These are phyloP conservation scores for Lunularia cruciata DNA, from an alignment of 225 moss, liverwort and hornwort species.

Conservation along the genomic window DNA sequence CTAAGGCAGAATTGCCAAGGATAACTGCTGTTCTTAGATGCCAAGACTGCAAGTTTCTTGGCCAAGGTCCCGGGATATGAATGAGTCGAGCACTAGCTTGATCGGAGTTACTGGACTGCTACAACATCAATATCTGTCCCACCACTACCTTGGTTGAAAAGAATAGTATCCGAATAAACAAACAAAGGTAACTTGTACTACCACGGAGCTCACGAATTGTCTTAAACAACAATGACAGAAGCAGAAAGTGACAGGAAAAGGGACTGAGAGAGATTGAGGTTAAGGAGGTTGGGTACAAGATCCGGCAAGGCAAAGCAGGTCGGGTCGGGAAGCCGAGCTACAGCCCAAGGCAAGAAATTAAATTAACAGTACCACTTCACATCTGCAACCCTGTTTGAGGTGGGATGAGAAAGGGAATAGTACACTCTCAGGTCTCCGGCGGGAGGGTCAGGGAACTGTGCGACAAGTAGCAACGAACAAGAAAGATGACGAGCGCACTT, in stretches of 20 bases:
- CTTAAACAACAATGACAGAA: background rate
- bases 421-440: too few species aligned
- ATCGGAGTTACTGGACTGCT: slow-evolving; percentile 8
- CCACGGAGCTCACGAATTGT: background rate
- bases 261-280: background rate
- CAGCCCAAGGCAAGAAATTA: too few species aligned
- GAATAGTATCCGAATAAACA: background rate
- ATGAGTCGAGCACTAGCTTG: slow-evolving; percentile 12
- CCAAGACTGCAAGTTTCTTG: slow-evolving; percentile 1
- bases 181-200: slow-evolving; percentile 4
- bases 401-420: background rate
- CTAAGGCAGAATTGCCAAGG: background rate
- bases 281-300: background rate
- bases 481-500: slow-evolving; percentile 5
- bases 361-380: background rate
- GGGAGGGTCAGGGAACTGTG: background rate
- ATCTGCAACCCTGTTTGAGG: background rate
- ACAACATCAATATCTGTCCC: slow-evolving; percentile 13
- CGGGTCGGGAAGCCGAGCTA: background rate
- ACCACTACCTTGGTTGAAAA: background rate
- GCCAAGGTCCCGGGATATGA: background rate
- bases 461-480: slow-evolving; percentile 3
- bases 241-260: background rate
- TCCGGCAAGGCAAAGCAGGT: background rate
- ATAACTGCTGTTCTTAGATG: background rate